Evolutionary conservation across 2,329 filamentous ascomycete genomes (phyloP).

Genomic region (Tolypocladium endophyticum): DNA sequence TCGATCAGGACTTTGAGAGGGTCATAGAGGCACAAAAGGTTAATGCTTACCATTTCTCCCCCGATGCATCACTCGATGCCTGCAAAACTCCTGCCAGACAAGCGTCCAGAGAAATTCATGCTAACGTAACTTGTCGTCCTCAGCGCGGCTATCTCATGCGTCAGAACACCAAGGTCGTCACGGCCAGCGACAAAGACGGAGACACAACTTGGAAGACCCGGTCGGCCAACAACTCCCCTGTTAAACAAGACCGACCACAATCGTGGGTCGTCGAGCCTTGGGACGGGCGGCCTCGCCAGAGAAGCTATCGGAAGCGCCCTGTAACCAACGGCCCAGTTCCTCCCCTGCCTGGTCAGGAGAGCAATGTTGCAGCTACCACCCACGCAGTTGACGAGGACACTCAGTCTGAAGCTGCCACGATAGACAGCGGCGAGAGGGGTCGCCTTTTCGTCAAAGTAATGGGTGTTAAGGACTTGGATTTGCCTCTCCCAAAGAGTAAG

Average conservation of each 20-base stretch:
- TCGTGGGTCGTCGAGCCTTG: constrained; percentile 97
- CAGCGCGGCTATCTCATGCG: constrained; percentile 98
- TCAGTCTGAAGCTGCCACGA: constrained; percentile 43
- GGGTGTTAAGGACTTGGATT: constrained; percentile 88
- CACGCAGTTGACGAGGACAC: constrained; percentile 61
- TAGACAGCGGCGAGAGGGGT: constrained; percentile 79
- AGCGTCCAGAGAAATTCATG: constrained; percentile 36
- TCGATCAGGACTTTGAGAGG: constrained; percentile 87
- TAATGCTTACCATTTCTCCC: constrained; percentile 8
- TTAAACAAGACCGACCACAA: constrained; percentile 71
- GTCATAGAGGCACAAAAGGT: constrained; percentile 98
- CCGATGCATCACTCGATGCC: constrained; percentile 2
- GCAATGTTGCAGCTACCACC: constrained; percentile 58
- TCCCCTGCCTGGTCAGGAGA: constrained; percentile 79
- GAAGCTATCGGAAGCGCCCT: constrained; percentile 46
- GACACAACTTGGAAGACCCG: constrained; percentile 45
- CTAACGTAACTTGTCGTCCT: constrained; percentile 53
- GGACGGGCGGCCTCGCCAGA: constrained; percentile 69
- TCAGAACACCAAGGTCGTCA: constrained; percentile 93
- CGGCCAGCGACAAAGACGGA: constrained; percentile 70
- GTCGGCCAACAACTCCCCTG: constrained; percentile 57
- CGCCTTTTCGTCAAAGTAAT: constrained; percentile 97
- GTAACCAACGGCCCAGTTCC: constrained; percentile 53
- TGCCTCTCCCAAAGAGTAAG: constrained; percentile 84
- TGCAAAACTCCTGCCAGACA: constrained; percentile 26